Percentiles rank a stretch among this genome's conserved stretches.
Evolutionary conservation across 208 protist genomes (phyloP).

Genomic region (Vickermania spadyakhi): DNA sequence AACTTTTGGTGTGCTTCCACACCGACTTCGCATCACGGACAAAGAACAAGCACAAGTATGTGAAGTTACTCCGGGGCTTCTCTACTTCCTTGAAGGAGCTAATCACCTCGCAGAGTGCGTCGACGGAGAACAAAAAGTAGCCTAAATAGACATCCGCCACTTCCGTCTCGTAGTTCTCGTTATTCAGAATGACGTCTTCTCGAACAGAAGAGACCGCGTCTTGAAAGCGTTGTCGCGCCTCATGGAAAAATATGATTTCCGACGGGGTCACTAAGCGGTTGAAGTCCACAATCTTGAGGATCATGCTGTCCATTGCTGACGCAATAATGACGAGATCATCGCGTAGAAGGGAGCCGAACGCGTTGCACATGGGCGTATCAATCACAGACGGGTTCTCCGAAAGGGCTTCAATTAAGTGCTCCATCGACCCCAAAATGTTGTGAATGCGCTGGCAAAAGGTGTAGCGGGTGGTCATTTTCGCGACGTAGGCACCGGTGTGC

Average conservation of each 20-base stretch:
- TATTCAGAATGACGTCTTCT: slow-evolving; percentile 83
- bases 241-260: slow-evolving; percentile 69
- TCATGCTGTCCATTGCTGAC: slow-evolving; percentile 85
- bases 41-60: slow-evolving; percentile 31
- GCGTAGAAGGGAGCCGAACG: slow-evolving; percentile 56
- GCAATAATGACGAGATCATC: slow-evolving; percentile 72
- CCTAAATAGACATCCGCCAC: slow-evolving; percentile 83
- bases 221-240: slow-evolving; percentile 76
- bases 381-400: slow-evolving; percentile 46
- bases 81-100: slow-evolving; percentile 48
- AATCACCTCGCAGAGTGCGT: slow-evolving; percentile 83
- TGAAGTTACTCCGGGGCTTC: slow-evolving; percentile 34
- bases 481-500: slow-evolving; percentile 54
- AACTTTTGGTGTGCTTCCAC: slow-evolving; percentile 35
- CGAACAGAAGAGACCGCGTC: slow-evolving; percentile 71
- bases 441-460: slow-evolving; percentile 64
- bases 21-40: slow-evolving; percentile 60
- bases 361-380: slow-evolving; percentile 71
- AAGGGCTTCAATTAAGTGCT: slow-evolving; percentile 75
- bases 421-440: slow-evolving; percentile 73
- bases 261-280: slow-evolving; percentile 38
- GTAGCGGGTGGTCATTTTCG: slow-evolving; percentile 48
- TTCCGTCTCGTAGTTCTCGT: slow-evolving; percentile 87
- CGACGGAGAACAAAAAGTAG: slow-evolving; percentile 88
- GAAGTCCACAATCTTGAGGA: slow-evolving; percentile 87